A percentile compares a stretch with the other conserved stretches of the same genome.
phyloP scores from a whole-genome alignment of 805 yeast genomes.

The Priceomyces medius region DNA sequence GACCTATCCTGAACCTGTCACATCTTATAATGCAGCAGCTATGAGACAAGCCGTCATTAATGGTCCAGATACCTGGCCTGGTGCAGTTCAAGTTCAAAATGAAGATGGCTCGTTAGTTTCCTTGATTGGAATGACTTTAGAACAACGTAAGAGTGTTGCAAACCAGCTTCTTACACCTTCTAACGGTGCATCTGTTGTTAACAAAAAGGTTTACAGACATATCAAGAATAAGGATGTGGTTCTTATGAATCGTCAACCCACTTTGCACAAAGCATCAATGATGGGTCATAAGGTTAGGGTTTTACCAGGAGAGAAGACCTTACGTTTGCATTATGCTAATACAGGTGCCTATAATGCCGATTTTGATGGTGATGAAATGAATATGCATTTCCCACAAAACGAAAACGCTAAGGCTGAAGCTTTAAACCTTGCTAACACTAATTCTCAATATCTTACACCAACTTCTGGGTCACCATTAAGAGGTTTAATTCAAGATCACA shows the following conservation, averaged over 20 bases:
- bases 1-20: constrained; percentile 98
- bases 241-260: constrained; percentile 98
- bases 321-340: constrained; percentile 95
- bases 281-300: constrained; percentile 99
- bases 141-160: constrained; percentile 93
- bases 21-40: constrained; percentile 85
- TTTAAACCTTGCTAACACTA: constrained; percentile 90
- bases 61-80: constrained; percentile 99
- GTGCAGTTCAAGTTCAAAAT: constrained; percentile 93
- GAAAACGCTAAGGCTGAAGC: constrained; percentile 98
- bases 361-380: constrained; percentile 99
- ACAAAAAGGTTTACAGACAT: constrained; percentile 93
- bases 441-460: constrained; percentile 95
- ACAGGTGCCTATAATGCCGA: constrained; percentile 99
- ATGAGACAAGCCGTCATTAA: constrained; percentile 92
- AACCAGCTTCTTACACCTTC: constrained; percentile 91
- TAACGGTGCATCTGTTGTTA: constrained; percentile 58
- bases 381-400: constrained; percentile 98
- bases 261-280: constrained; percentile 98
- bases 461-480: constrained; percentile 98
- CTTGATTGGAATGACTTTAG: constrained; percentile 82
- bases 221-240: constrained; percentile 94
- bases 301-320: constrained; percentile 94
- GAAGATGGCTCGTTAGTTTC: constrained; percentile 89
- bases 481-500: constrained; percentile 98